These are phyloP conservation scores for Trichophyton mentagrophytes DNA, from an alignment of 2,329 filamentous ascomycete species.

Conservation along the genomic window DNA sequence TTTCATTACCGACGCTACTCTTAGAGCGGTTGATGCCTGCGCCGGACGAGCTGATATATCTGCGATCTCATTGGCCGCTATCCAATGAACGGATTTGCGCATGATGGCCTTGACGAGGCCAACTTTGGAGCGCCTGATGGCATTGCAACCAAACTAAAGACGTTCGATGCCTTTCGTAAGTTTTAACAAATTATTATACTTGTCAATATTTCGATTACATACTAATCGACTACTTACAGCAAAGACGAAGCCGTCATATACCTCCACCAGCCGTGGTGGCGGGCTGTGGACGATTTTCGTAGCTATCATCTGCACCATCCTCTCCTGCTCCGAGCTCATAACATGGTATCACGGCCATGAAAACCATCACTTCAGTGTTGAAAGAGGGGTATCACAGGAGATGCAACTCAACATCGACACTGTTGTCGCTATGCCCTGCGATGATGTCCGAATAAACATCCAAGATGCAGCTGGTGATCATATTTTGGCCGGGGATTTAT, in stretches of 20 bases:
- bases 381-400: slow-evolving; percentile 74
- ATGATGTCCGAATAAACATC: slow-evolving; percentile 86
- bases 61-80: slow-evolving; percentile 6
- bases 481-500: slow-evolving; percentile 64
- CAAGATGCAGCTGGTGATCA: slow-evolving; percentile 90
- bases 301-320: slow-evolving; percentile 57
- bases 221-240: slow-evolving; percentile 40
- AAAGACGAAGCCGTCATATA: slow-evolving; percentile 91
- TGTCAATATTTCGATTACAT: background rate
- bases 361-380: slow-evolving; percentile 81
- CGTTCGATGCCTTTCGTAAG: slow-evolving; percentile 96
- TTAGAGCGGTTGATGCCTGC: background rate
- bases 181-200: slow-evolving; percentile 14
- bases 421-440: slow-evolving; percentile 79
- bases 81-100: slow-evolving; percentile 66
- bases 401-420: slow-evolving; percentile 93
- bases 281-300: slow-evolving; percentile 89
- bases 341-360: slow-evolving; percentile 79
- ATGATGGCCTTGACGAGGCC: slow-evolving; percentile 60
- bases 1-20: background rate
- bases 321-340: slow-evolving; percentile 63
- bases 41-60: background rate
- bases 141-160: slow-evolving; percentile 47
- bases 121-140: slow-evolving; percentile 61
- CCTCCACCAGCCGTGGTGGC: slow-evolving; percentile 68